Evolutionary conservation across 2,329 filamentous ascomycete genomes (phyloP).

Genomic region (Epichloe typhina): DNA sequence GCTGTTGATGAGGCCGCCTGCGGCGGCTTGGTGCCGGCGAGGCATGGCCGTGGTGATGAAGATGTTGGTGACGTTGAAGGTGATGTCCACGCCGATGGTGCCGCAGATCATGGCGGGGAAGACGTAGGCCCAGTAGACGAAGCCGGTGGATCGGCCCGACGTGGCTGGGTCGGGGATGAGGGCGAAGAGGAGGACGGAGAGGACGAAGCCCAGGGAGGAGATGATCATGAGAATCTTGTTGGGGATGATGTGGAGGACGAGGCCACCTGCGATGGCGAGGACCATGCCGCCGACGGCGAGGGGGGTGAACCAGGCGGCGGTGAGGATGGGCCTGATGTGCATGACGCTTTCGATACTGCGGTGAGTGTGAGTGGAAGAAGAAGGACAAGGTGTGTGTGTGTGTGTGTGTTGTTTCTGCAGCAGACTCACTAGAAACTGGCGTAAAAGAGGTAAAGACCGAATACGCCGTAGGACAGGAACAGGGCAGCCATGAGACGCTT

Average conservation of each 20-base stretch:
- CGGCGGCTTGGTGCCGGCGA: constrained; percentile 52
- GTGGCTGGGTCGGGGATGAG: constrained; percentile 40
- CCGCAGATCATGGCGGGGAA: constrained; percentile 57
- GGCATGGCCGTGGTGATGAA: constrained; percentile 66
- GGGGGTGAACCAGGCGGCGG: constrained; percentile 57
- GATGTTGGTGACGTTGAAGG: constrained; percentile 62
- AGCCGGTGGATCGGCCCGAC: constrained; percentile 12
- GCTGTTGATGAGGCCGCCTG: constrained; percentile 58
- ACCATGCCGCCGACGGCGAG: constrained; percentile 55
- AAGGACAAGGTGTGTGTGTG: no score
- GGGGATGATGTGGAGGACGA: constrained; percentile 53
- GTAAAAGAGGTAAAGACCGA: constrained; percentile 59
- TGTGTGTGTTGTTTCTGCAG: not conserved
- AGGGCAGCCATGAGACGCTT: constrained; percentile 45
- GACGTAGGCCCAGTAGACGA: constrained; percentile 56
- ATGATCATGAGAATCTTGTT: constrained; percentile 50
- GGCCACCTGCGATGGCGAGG: constrained; percentile 47
- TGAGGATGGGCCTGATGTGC: constrained; percentile 43
- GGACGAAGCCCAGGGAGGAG: constrained; percentile 45
- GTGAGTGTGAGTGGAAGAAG: not conserved
- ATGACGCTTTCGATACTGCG: constrained; percentile 47
- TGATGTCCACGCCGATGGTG: constrained; percentile 63
- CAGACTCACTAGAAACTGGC: constrained; percentile 49
- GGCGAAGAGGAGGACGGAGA: constrained; percentile 49
- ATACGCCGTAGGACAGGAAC: constrained; percentile 54